These are phyloP conservation scores for Suhomyces wounanorum DNA, from an alignment of 1,139 yeast genomes.

Conservation along the genomic window DNA sequence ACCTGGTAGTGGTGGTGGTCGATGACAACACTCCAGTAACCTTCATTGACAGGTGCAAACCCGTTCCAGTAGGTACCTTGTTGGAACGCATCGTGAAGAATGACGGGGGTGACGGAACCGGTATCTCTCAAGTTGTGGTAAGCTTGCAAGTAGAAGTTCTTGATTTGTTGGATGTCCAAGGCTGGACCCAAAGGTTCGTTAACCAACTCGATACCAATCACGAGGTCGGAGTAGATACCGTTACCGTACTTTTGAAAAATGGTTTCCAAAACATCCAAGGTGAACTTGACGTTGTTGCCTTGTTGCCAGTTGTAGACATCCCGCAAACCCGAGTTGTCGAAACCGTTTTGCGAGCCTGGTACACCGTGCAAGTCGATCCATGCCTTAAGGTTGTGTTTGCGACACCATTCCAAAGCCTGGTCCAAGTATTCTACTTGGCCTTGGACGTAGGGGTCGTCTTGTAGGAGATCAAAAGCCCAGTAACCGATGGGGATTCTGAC, in stretches of 20 bases:
- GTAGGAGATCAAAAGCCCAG: constrained; percentile 80
- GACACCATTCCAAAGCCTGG: constrained; percentile 76
- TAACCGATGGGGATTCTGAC: constrained; percentile 94
- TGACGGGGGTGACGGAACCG: constrained; percentile 53
- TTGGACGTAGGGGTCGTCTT: constrained; percentile 81
- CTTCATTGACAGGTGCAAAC: constrained; percentile 38
- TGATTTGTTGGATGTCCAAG: constrained; percentile 58
- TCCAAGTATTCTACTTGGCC: constrained; percentile 80
- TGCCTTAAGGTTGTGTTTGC: constrained; percentile 61
- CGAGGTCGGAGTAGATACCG: constrained; percentile 65
- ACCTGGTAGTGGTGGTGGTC: constrained; percentile 96
- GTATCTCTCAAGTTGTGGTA: constrained; percentile 51
- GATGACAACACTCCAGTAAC: constrained; percentile 66
- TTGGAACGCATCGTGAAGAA: constrained; percentile 77
- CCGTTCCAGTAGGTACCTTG: constrained; percentile 63
- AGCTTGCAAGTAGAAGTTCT: constrained; percentile 58
- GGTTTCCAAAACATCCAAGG: constrained; percentile 52
- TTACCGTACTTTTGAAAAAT: constrained; percentile 64
- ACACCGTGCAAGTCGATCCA: constrained; percentile 97
- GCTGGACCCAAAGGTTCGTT: constrained; percentile 87
- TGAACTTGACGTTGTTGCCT: constrained; percentile 49
- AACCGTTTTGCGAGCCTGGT: constrained; percentile 97
- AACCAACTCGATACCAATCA: constrained; percentile 79
- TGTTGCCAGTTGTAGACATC: constrained; percentile 63
- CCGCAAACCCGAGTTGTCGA: constrained; percentile 90